These are phyloP conservation scores for Rosa hybrid DNA, from an alignment of 331 rosid species.

Conservation along the genomic window DNA sequence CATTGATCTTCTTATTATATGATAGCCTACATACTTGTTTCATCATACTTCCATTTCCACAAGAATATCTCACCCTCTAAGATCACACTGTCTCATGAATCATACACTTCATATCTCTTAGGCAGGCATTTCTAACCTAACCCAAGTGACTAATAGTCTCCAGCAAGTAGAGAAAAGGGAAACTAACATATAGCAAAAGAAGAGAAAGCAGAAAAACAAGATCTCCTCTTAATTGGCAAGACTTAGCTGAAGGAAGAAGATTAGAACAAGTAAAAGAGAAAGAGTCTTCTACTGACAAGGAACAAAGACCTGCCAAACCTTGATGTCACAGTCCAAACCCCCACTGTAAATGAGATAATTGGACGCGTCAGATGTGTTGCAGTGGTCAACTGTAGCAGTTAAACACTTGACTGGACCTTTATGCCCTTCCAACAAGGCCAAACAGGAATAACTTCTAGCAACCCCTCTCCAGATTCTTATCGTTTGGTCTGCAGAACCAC, in stretches of 20 bases:
- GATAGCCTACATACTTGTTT: neutral
- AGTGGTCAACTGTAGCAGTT: constrained; percentile 40
- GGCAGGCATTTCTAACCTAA: neutral
- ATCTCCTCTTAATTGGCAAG: constrained; percentile 2
- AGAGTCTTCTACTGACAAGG: constrained; percentile 33
- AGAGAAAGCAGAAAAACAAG: constrained; percentile 9
- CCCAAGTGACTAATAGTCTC: neutral
- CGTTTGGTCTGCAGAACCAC: constrained; percentile 87
- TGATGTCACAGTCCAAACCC: constrained; percentile 75
- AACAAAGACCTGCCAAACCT: constrained; percentile 67
- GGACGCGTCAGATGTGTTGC: constrained; percentile 28
- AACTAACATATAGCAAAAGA: neutral
- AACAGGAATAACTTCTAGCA: constrained; percentile 48
- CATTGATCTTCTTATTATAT: constrained; percentile 1
- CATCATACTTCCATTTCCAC: neutral
- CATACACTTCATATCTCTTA: constrained; percentile 4
- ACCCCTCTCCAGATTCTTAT: constrained; percentile 74
- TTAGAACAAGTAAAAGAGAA: neutral
- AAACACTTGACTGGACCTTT: constrained; percentile 72
- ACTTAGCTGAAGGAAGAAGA: neutral
- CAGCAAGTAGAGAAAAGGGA: neutral
- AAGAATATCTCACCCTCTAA: neutral
- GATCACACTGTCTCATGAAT: neutral
- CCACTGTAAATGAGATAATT: constrained; percentile 61
- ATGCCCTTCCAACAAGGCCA: constrained; percentile 80